Evolutionary conservation across 495 filamentous ascomycete genomes (phyloP), one percentile per base, ranked within the genome.

Genomic region (Trichoderma asperelloides): DNA sequence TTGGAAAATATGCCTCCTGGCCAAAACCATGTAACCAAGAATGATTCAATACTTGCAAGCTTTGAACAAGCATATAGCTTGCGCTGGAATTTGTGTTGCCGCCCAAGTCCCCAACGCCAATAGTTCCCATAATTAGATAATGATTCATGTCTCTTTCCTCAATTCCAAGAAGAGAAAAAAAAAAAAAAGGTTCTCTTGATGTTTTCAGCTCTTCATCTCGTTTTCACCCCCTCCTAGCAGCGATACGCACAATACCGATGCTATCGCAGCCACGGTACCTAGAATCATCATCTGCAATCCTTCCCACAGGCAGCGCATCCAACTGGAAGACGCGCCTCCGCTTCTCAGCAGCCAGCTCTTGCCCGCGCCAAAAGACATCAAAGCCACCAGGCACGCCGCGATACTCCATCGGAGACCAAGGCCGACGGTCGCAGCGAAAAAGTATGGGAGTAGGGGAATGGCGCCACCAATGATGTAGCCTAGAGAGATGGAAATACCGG

Each of bases 401-500:
- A 92, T 89, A 49, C 88, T 91, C 82, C 87, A 88, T 25, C 78
- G 78, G 71, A 94, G 74, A 25, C 87, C 91, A 18, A 80, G 62
- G 64, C 81, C 79, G 2, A 90, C 86, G n/a, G 84, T 75, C 2
- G 76, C 40, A 41, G 91, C 86, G 68, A 89, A 89, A 71, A 93
- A 88, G 73, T 93, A 93, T 4, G 90, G 90, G n/a, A 91, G 71
- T 9, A 93, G 75, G 13, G 89, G 89, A 0, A 92, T 76, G 28
- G 90, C 82, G 2, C 91, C 91, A 30, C 89, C 90, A 64, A 92
- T 74, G 68, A 92, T 85, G 74, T 93, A 93, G 9, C 87, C 89
- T 8, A 88, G 68, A 0, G 89, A 86, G 63, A 93, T 88, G 2
- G 80, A 82, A 2, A 82, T 65, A 6, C 82, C 83, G 0, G 76